These are phyloP conservation scores for Phenoliferia sp. DNA, from an alignment of 1,284 basidiomycete genomes.

Conservation along the genomic window DNA sequence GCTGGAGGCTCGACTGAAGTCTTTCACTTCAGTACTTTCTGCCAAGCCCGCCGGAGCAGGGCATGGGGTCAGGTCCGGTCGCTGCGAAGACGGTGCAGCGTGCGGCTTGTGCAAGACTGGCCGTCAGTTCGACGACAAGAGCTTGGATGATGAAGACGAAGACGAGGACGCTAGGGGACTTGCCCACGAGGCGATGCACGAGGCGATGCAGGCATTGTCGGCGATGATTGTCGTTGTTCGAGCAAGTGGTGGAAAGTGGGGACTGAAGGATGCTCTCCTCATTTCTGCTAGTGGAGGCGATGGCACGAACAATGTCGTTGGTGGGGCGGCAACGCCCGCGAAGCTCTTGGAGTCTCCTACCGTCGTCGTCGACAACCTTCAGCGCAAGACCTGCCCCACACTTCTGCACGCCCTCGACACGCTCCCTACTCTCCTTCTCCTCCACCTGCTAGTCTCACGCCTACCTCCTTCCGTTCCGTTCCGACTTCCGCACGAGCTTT, in stretches of 20 bases:
- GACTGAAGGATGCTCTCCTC: not conserved
- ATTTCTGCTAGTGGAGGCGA: not conserved
- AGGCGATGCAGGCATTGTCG: conserved; percentile 35
- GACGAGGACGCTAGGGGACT: conserved; percentile 10
- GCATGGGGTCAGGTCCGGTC: conserved; percentile 1
- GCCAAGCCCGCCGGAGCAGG: conserved; percentile 6
- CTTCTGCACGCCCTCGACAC: conserved; percentile 30
- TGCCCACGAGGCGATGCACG: conserved; percentile 36
- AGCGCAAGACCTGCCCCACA: conserved; percentile 29
- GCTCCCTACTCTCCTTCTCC: conserved; percentile 32
- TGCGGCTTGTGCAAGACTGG: conserved; percentile 35
- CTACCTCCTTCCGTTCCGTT: conserved; percentile 26
- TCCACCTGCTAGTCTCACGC: conserved; percentile 35
- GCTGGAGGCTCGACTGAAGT: conserved; percentile 30
- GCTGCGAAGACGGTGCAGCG: conserved; percentile 8
- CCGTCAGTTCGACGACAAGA: conserved; percentile 32
- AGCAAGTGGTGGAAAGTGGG: conserved; percentile 3
- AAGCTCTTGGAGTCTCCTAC: conserved; percentile 10
- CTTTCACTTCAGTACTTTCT: conserved; percentile 24
- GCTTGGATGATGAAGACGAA: conserved; percentile 21
- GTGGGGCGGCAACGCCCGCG: conserved; percentile 25
- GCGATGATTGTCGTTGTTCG: conserved; percentile 34
- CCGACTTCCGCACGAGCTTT: conserved; percentile 33
- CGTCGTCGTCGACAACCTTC: not conserved
- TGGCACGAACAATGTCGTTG: not conserved